A percentile compares a stretch with the other conserved stretches of the same genome.
Evolutionary conservation across 2,329 filamentous ascomycete species (phyloP).

Genomic region (Aspergillus clavatus): DNA sequence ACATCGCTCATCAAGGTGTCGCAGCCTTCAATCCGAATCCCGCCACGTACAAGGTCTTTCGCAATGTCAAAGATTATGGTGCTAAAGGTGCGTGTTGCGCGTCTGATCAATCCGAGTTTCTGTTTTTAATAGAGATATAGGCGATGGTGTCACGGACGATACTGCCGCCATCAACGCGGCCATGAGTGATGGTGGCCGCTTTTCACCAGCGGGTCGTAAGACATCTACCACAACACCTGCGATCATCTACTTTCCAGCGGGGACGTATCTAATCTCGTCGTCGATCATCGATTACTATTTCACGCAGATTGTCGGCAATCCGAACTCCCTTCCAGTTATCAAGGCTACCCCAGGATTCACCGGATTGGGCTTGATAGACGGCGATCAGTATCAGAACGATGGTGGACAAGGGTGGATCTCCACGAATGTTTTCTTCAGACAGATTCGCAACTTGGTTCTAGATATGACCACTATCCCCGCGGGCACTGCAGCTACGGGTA

Average conservation of each 20-base stretch:
- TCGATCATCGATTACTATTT: constrained; percentile 60
- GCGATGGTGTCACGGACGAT: constrained; percentile 50
- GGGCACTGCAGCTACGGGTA: constrained; percentile 29
- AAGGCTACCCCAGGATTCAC: constrained; percentile 51
- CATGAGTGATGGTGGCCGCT: constrained; percentile 44
- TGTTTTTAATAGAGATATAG: constrained; percentile 17
- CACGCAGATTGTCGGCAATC: constrained; percentile 59
- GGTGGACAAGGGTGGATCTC: constrained; percentile 38
- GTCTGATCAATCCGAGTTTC: neutral
- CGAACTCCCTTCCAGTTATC: constrained; percentile 52
- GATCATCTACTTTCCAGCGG: constrained; percentile 55
- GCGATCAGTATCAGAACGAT: constrained; percentile 47
- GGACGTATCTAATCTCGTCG: constrained; percentile 54
- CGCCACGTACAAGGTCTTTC: constrained; percentile 24
- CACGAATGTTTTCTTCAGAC: constrained; percentile 60
- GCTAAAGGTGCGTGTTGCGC: constrained; percentile 20
- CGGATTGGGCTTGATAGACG: constrained; percentile 56
- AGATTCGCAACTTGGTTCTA: constrained; percentile 61
- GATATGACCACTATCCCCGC: constrained; percentile 47
- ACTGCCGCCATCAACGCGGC: constrained; percentile 52
- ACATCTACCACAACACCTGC: constrained; percentile 50
- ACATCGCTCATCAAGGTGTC: constrained; percentile 30
- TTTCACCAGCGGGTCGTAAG: constrained; percentile 36
- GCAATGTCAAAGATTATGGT: constrained; percentile 31
- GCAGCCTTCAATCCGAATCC: constrained; percentile 25